phyloP scores from a whole-genome alignment of 768 basidiomycete species.

The Mycena venus region DNA sequence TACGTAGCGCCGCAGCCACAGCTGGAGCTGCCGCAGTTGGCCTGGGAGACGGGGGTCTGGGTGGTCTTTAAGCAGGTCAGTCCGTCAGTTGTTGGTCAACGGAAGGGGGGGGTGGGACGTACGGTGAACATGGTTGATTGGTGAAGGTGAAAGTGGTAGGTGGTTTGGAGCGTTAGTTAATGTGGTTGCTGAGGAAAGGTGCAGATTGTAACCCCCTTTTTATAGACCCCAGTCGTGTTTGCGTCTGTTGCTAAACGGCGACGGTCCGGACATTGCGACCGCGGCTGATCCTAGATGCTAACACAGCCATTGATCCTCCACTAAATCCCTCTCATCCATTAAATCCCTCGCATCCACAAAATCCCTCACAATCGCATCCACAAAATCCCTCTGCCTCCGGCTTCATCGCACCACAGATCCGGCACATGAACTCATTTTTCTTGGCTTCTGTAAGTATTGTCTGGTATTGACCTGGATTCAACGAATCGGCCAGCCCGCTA shows the following conservation, averaged over 20 bases:
- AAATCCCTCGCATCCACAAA: constrained; percentile 21
- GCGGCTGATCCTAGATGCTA: background rate
- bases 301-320: background rate
- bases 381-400: background rate
- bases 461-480: no score
- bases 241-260: background rate
- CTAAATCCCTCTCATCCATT: constrained; percentile 3
- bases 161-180: constrained; percentile 26
- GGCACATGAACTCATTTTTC: no score
- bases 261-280: background rate
- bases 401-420: no score
- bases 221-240: background rate
- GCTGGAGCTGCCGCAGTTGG: constrained; percentile 58
- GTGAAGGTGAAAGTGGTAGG: constrained; percentile 1
- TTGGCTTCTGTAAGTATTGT: no score
- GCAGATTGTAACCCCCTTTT: background rate
- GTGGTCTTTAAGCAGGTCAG: constrained; percentile 43
- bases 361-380: background rate
- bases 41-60: constrained; percentile 56
- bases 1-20: constrained; percentile 70
- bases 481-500: no score
- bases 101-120: constrained; percentile 34
- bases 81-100: background rate
- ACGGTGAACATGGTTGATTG: constrained; percentile 57
- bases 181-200: constrained; percentile 24